Evolutionary conservation across 805 yeast species (phyloP).

Genomic region (Pichia gijzeniarum): DNA sequence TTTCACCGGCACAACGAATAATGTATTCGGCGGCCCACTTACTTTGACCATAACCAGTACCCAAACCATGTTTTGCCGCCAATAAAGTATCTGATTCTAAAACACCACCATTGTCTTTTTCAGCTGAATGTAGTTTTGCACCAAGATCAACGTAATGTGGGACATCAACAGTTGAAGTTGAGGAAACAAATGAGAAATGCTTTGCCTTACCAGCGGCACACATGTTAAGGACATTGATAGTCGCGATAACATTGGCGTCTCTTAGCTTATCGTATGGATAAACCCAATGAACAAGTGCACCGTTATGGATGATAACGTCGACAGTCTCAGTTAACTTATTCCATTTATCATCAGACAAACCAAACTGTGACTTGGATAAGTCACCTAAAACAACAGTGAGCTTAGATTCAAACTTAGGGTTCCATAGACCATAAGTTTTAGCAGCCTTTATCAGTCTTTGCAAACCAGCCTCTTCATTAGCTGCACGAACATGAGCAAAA

Average conservation of each 20-base stretch:
- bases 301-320: constrained; percentile 89
- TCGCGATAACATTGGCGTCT: constrained; percentile 87
- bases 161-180: constrained; percentile 89
- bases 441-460: constrained; percentile 74
- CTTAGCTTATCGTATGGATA: constrained; percentile 87
- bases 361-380: constrained; percentile 66
- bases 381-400: constrained; percentile 81
- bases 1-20: constrained; percentile 78
- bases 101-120: constrained; percentile 67
- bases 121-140: constrained; percentile 57
- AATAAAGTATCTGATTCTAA: constrained; percentile 75
- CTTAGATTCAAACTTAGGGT: constrained; percentile 46
- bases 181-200: constrained; percentile 83
- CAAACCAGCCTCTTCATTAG: constrained; percentile 57
- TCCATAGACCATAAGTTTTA: constrained; percentile 76
- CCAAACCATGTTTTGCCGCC: constrained; percentile 78
- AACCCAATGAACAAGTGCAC: constrained; percentile 98
- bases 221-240: constrained; percentile 75
- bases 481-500: constrained; percentile 89
- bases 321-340: constrained; percentile 44
- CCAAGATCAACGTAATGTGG: constrained; percentile 74
- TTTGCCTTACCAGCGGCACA: constrained; percentile 80
- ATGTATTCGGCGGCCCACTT: constrained; percentile 96
- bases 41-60: constrained; percentile 94
- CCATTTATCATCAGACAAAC: constrained; percentile 58